Conservation (phyloP, 352 stramenopile genomes). For the Globisporangium nodosum region DNA sequence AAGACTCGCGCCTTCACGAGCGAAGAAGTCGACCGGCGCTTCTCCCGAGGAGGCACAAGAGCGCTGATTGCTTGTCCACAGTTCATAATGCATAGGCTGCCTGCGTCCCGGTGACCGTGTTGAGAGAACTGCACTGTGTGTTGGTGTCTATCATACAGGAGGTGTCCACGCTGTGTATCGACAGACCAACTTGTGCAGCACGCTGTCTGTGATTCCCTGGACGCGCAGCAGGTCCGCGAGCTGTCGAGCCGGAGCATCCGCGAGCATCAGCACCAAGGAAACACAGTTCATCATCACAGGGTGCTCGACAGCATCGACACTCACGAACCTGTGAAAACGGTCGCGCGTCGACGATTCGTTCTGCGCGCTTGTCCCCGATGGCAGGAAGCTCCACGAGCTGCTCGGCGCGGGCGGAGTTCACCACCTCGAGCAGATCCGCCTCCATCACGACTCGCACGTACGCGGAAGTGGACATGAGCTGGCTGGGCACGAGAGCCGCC, state of each 20-base stretch:
- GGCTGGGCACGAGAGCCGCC: slow-evolving; percentile 19
- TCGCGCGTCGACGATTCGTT: slow-evolving; percentile 31
- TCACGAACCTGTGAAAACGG: slow-evolving; percentile 32
- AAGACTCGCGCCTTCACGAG: neutral
- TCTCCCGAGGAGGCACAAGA: neutral
- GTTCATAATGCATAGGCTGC: slow-evolving; percentile 1
- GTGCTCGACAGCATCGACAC: neutral
- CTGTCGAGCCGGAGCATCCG: slow-evolving; percentile 5
- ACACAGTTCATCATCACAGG: neutral
- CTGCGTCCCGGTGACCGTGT: neutral
- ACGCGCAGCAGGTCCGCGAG: slow-evolving; percentile 38
- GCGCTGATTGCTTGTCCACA: neutral
- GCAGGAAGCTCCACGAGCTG: slow-evolving; percentile 39
- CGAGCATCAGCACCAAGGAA: no score
- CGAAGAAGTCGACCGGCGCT: neutral
- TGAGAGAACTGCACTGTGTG: no score
- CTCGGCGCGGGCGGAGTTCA: slow-evolving; percentile 35
- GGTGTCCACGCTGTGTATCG: slow-evolving; percentile 27
- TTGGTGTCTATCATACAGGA: slow-evolving; percentile 1
- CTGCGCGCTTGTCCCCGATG: slow-evolving; percentile 49
- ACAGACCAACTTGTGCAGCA: slow-evolving; percentile 31
- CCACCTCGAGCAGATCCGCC: slow-evolving; percentile 36
- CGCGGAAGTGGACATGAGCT: slow-evolving; percentile 31
- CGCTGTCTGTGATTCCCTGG: slow-evolving; percentile 38
- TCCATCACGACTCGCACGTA: slow-evolving; percentile 41